Evolutionary conservation across 1,284 basidiomycete genomes (phyloP), one percentile per base, ranked within the genome.

Genomic region (Cutaneotrichosporon arboriforme): DNA sequence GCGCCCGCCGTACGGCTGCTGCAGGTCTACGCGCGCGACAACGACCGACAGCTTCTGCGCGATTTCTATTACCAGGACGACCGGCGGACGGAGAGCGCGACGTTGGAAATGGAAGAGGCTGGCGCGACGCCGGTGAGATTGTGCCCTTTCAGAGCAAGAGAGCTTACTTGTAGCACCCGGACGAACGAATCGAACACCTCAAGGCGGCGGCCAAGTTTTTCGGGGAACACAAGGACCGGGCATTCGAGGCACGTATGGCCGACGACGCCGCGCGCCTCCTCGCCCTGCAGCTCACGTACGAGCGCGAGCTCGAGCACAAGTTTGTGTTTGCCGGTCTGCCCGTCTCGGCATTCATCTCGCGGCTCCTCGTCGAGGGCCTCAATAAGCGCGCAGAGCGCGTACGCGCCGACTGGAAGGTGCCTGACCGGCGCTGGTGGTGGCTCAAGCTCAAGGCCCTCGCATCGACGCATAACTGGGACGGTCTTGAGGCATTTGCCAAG

Each of bases 11-110:
- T 86, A 77, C 70, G 84, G 73, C 75, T 94, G 9, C 78, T 94
- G 34, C 86, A 92, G 67, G 87, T 91, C 0, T 96, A 93, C 70
- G 91, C 90, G 1, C 79, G 86, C 36, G 87, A 92, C 67, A 87
- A 90, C 65, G 90, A 97, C 69, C 78, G 86, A 43, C 90, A 92
- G 59, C 86, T 98, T 81, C 78, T 97, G 13, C 81, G 89, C 15
- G 92, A 99, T 71, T 97, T 96, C 73, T 98, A 94, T 75, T 99
- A 94, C 70, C 94, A 94, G 47, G 96, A 99, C 68, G 96, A 99
- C 74, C 81, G 94, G 56, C 81, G 94, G 41, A 86, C 90, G 8
- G 93, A 97, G 66, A 92, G 85, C 68, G 96, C 90, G 0, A 81
- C 88, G 15, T 77, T 97, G 7, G 86, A 83, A 37, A 76, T 98